phyloP scores from a whole-genome alignment of 202 grass and related monocot species.

The Hordeum pubiflorum region DNA sequence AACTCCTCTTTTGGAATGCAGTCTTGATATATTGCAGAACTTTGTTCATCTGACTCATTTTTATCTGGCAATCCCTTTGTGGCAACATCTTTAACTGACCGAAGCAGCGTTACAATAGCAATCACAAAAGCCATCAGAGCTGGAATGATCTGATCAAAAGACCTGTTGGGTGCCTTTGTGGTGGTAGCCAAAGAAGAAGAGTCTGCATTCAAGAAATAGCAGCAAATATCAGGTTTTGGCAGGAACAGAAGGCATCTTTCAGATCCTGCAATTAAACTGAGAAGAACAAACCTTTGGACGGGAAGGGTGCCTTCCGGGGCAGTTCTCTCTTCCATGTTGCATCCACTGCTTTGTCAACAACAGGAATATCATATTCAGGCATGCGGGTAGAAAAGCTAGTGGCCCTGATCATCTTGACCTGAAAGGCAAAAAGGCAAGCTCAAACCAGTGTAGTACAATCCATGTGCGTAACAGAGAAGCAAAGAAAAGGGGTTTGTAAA shows the following conservation, averaged over 20 bases:
- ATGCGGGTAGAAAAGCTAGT: constrained; percentile 53
- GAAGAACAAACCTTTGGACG: constrained; percentile 41
- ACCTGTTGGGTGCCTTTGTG: constrained; percentile 25
- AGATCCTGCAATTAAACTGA: not conserved
- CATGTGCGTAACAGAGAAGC: not conserved
- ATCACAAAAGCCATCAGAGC: constrained; percentile 43
- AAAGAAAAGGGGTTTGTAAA: not conserved
- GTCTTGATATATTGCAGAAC: constrained; percentile 24
- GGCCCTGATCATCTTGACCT: constrained; percentile 67
- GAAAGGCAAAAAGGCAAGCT: constrained; percentile 17
- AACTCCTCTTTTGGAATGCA: constrained; percentile 39
- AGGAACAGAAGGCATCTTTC: not conserved
- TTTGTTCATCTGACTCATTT: constrained; percentile 29
- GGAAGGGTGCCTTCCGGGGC: constrained; percentile 20
- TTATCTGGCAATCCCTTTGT: constrained; percentile 41
- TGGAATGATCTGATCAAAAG: constrained; percentile 41
- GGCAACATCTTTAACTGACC: constrained; percentile 45
- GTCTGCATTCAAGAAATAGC: constrained; percentile 30
- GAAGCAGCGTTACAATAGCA: constrained; percentile 38
- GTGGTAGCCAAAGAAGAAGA: constrained; percentile 29
- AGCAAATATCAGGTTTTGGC: constrained; percentile 20
- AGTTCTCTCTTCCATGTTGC: constrained; percentile 60
- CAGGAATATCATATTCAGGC: constrained; percentile 62
- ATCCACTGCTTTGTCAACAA: constrained; percentile 91
- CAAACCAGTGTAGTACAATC: not conserved